Evolutionary conservation across 257 asterid species (phyloP).

Genomic region (Solanum phureja): DNA sequence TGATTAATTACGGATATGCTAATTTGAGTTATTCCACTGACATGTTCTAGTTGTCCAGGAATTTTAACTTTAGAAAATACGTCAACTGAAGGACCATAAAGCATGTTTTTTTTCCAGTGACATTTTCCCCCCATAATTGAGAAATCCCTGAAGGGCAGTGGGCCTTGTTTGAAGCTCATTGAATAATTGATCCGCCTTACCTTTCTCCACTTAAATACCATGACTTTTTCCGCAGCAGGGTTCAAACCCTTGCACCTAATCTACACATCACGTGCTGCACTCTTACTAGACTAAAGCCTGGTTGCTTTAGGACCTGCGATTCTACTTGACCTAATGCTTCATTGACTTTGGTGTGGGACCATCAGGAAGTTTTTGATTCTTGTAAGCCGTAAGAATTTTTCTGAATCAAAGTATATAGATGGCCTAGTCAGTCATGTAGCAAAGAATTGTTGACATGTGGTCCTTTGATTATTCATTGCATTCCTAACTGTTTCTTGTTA

Average conservation of each 20-base stretch:
- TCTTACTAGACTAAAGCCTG: neutral
- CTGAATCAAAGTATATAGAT: neutral
- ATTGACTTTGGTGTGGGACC: neutral
- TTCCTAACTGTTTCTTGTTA: neutral
- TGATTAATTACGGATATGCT: neutral
- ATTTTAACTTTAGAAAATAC: neutral
- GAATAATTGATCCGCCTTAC: neutral
- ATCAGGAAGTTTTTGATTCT: neutral
- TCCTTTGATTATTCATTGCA: neutral
- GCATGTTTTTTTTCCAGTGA: neutral
- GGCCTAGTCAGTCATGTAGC: neutral
- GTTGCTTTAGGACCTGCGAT: neutral
- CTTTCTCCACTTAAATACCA: neutral
- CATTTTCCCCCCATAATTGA: neutral
- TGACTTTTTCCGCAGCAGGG: neutral
- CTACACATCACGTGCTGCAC: neutral
- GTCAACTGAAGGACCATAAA: neutral
- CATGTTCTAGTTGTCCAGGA: neutral
- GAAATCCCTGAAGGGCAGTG: neutral
- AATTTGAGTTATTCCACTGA: neutral
- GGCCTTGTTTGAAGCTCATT: neutral
- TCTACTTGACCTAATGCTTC: neutral
- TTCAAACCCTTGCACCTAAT: neutral
- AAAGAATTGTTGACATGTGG: neutral
- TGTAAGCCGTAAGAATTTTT: neutral